phyloP scores from a whole-genome alignment of 192 early-diverging fungal genomes.

The Linnemannia schmuckeri region DNA sequence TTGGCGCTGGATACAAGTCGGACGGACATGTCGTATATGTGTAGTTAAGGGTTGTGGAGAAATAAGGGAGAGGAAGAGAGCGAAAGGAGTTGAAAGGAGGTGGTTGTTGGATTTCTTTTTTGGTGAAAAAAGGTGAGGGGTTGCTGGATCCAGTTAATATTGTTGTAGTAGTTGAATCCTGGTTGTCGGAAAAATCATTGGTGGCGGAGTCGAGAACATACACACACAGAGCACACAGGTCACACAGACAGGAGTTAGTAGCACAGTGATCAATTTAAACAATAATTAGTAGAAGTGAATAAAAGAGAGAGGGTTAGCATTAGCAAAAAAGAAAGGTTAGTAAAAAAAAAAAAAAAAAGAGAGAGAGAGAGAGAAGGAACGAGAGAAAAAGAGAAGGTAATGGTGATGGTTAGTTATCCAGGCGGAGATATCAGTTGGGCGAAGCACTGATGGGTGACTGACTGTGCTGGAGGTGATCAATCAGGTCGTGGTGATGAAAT shows the following conservation, averaged over 20 bases:
- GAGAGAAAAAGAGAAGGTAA: not conserved
- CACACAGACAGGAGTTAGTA: not conserved
- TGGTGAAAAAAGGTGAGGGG: not conserved
- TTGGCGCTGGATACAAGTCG: constrained; percentile 44
- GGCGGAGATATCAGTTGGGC: not conserved
- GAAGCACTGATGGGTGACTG: not conserved
- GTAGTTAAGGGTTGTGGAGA: not conserved
- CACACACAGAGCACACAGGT: not conserved
- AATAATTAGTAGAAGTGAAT: constrained; percentile 24
- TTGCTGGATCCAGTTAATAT: not conserved
- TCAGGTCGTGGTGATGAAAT: not conserved
- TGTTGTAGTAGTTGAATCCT: not conserved
- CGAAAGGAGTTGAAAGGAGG: not conserved
- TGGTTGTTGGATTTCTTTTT: not conserved
- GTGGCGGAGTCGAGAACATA: not conserved
- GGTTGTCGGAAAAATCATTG: not conserved
- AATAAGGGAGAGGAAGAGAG: not conserved
- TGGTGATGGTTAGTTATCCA: not conserved
- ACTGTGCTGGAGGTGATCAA: not conserved
- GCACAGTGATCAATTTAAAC: not conserved
- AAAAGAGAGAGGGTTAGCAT: not conserved
- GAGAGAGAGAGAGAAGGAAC: not conserved
- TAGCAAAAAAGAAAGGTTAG: not conserved
- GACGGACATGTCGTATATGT: constrained; percentile 27
- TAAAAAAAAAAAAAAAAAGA: not conserved